Conservation (phyloP, 2,329 filamentous ascomycete genomes). For the Phyllosticta citribraziliensis region DNA sequence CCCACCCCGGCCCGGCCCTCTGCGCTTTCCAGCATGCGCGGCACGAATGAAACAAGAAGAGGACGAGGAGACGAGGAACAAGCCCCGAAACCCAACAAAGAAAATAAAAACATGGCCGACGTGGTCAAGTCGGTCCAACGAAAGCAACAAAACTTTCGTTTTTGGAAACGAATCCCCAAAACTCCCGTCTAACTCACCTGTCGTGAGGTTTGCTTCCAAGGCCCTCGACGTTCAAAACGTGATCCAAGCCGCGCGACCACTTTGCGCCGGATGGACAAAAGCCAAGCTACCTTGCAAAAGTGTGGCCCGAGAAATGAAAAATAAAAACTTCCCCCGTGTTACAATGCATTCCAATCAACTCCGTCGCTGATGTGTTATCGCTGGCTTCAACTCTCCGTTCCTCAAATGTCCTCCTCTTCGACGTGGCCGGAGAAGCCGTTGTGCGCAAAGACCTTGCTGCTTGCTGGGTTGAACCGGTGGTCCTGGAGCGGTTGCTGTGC, state of each 20-base stretch:
- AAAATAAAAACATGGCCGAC: not conserved
- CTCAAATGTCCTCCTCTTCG: not conserved
- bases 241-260: not conserved
- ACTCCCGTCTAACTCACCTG: constrained; percentile 8
- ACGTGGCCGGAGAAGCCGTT: not conserved
- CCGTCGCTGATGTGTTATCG: not conserved
- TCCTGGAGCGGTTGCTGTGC: not conserved
- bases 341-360: not conserved
- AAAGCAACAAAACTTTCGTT: constrained; percentile 7
- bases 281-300: not conserved
- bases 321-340: not conserved
- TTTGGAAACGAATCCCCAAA: constrained; percentile 5
- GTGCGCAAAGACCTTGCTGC: not conserved
- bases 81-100: not conserved
- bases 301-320: not conserved
- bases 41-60: not conserved
- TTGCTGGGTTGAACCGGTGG: not conserved
- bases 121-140: not conserved
- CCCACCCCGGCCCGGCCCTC: not conserved
- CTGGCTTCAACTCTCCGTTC: not conserved
- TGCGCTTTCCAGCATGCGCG: not conserved
- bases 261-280: not conserved
- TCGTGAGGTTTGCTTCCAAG: constrained; percentile 1
- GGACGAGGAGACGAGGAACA: not conserved
- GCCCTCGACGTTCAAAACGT: not conserved